Conservation (phyloP, 371 early-diverging fungal species). For the Funneliformis caledonium region DNA sequence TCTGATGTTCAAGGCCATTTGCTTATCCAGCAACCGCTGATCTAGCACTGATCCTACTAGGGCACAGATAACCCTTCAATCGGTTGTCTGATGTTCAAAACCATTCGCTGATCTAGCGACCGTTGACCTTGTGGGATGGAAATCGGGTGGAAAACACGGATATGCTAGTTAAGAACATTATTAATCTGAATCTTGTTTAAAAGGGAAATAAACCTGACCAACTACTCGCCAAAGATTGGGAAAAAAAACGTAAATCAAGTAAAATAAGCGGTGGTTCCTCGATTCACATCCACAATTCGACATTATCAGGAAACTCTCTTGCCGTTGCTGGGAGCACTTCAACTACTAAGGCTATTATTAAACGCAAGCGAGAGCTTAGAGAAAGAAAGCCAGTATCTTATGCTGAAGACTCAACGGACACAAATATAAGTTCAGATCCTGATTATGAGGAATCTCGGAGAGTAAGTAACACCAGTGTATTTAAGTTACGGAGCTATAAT, state of each 20-base stretch:
- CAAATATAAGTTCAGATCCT: no score
- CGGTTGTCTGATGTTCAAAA: no score
- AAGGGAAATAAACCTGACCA: constrained; percentile 20
- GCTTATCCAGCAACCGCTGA: no score
- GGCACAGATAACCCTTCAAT: constrained; percentile 18
- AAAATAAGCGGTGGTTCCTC: constrained; percentile 1
- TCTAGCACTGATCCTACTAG: constrained; percentile 30
- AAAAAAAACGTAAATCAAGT: constrained; percentile 11
- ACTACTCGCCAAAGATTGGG: constrained; percentile 31
- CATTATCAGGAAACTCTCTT: constrained; percentile 9
- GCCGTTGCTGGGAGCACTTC: constrained; percentile 18
- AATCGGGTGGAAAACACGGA: no score
- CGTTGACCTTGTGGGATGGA: neutral
- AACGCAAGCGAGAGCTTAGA: constrained; percentile 26
- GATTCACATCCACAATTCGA: constrained; percentile 9
- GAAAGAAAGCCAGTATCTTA: constrained; percentile 6
- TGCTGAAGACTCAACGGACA: no score
- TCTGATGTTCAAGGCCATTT: constrained; percentile 36
- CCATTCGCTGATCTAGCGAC: neutral
- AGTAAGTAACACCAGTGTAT: no score
- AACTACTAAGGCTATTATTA: constrained; percentile 11
- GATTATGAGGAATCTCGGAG: no score
- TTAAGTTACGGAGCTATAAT: no score
- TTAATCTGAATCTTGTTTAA: constrained; percentile 14
- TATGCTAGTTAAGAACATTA: no score